These are phyloP conservation scores for Fusarium tuaranense DNA, from an alignment of 2,329 filamentous ascomycete genomes.

Conservation along the genomic window DNA sequence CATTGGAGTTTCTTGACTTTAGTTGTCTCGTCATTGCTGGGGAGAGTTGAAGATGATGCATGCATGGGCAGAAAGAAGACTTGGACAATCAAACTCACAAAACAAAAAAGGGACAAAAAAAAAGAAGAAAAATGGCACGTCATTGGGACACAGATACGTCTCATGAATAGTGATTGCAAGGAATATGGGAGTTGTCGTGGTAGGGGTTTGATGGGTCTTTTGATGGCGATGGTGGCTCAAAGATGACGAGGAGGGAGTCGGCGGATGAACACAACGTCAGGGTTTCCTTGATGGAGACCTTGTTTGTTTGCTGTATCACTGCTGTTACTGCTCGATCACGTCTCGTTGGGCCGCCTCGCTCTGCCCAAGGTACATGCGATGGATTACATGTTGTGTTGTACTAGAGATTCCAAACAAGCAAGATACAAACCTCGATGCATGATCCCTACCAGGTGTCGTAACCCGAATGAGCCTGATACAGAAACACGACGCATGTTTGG, in stretches of 20 bases:
- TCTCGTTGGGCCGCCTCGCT: neutral
- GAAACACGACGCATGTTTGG: neutral
- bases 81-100: slow-evolving; percentile 2
- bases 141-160: neutral
- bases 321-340: neutral
- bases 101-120: slow-evolving; percentile 6
- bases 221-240: slow-evolving; percentile 3
- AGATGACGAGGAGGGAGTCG: neutral
- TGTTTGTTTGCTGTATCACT: neutral
- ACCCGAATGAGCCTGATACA: neutral
- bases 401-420: slow-evolving; percentile 6
- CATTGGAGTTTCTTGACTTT: slow-evolving; percentile 34
- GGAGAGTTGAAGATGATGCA: slow-evolving; percentile 1
- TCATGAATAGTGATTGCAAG: neutral
- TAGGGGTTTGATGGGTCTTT: neutral
- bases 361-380: slow-evolving; percentile 1
- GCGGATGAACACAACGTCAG: neutral
- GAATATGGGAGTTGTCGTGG: neutral
- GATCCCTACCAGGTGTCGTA: neutral
- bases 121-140: slow-evolving; percentile 5
- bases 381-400: slow-evolving; percentile 5
- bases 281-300: neutral
- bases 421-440: neutral
- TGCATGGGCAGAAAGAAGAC: slow-evolving; percentile 19
- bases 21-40: slow-evolving; percentile 14